phyloP scores from a whole-genome alignment of 2,329 filamentous ascomycete species.

The Rhynchosporium agropyri region DNA sequence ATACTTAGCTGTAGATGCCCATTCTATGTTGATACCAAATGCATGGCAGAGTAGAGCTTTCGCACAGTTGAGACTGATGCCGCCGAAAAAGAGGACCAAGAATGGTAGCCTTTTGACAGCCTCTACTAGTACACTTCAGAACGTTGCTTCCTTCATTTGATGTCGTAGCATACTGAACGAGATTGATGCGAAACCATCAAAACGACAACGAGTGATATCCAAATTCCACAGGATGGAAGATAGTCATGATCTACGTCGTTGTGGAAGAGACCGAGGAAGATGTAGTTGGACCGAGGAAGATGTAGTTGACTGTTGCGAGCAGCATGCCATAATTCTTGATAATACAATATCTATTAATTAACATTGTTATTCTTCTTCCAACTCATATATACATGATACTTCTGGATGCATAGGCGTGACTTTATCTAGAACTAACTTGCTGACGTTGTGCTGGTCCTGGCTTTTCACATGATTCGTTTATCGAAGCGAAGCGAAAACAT shows the following conservation, averaged over 20 bases:
- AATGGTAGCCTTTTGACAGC: slow-evolving; percentile 56
- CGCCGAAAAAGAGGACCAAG: slow-evolving; percentile 47
- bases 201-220: slow-evolving; percentile 65
- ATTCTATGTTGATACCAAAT: slow-evolving; percentile 47
- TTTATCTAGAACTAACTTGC: too few species aligned
- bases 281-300: slow-evolving; percentile 74
- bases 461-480: too few species aligned
- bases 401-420: slow-evolving; percentile 53
- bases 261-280: slow-evolving; percentile 71
- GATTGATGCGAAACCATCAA: slow-evolving; percentile 48
- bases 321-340: slow-evolving; percentile 69
- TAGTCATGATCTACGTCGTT: slow-evolving; percentile 68
- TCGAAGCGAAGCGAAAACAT: too few species aligned
- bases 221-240: slow-evolving; percentile 66
- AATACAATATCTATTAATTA: slow-evolving; percentile 70
- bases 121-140: slow-evolving; percentile 47
- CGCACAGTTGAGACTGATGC: slow-evolving; percentile 47
- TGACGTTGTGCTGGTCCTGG: too few species aligned
- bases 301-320: slow-evolving; percentile 69
- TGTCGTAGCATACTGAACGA: slow-evolving; percentile 29
- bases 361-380: too few species aligned
- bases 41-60: slow-evolving; percentile 47
- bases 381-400: slow-evolving; percentile 57
- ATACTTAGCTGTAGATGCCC: slow-evolving; percentile 62
- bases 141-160: slow-evolving; percentile 23